Evolutionary conservation across 2,329 filamentous ascomycete genomes (phyloP).

Genomic region (Trichophyton schoenleinii): DNA sequence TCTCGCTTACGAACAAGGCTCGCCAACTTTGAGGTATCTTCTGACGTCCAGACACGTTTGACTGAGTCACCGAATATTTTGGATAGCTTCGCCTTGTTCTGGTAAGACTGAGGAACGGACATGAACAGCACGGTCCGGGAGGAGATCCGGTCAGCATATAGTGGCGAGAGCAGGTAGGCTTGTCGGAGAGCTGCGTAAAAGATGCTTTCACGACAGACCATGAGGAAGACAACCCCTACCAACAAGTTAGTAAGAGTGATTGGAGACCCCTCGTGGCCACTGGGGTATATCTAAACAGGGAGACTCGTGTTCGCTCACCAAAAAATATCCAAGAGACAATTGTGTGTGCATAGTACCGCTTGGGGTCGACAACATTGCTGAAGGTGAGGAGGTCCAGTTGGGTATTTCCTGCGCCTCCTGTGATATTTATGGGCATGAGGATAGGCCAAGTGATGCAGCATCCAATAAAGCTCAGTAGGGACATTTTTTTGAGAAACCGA

Average conservation of each 20-base stretch:
- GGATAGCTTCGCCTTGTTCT: constrained; percentile 60
- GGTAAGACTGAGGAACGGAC: constrained; percentile 65
- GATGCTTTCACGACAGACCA: constrained; percentile 74
- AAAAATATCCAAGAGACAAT: constrained; percentile 69
- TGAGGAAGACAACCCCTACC: constrained; percentile 61
- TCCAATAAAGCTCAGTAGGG: constrained; percentile 67
- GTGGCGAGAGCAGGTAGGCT: constrained; percentile 74
- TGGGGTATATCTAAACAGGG: neutral
- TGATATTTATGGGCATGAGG: constrained; percentile 75
- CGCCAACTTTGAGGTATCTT: constrained; percentile 62
- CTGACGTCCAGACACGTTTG: constrained; percentile 71
- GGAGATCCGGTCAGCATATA: constrained; percentile 72
- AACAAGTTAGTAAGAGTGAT: neutral
- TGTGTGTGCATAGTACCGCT: constrained; percentile 66
- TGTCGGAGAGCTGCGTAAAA: constrained; percentile 86
- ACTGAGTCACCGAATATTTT: constrained; percentile 71
- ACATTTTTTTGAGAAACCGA: constrained; percentile 68
- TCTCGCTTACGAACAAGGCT: constrained; percentile 70
- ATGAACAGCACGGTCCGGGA: constrained; percentile 81
- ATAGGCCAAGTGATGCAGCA: constrained; percentile 78
- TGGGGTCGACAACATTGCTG: constrained; percentile 54
- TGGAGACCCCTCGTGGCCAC: neutral
- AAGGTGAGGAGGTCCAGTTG: constrained; percentile 72
- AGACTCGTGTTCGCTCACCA: constrained; percentile 30
- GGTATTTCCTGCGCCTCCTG: constrained; percentile 53